Percentiles rank a stretch among this genome's conserved stretches.
Conservation (phyloP, 805 yeast species). For the Suhomyces kilbournensis region DNA sequence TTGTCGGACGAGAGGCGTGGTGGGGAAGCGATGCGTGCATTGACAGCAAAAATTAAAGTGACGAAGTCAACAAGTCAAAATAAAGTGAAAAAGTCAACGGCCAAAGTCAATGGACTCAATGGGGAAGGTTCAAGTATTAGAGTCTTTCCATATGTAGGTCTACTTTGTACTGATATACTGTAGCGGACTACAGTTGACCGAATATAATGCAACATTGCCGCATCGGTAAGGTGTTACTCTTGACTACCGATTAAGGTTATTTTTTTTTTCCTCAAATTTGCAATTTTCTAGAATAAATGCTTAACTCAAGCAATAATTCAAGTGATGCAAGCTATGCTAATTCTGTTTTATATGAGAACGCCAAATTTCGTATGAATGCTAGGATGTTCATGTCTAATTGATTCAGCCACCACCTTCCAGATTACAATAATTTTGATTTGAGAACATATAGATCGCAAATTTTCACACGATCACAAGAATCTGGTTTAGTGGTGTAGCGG, state of each 20-base stretch:
- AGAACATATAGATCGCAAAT: too few species aligned
- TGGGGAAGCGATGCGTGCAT: background rate
- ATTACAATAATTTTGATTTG: too few species aligned
- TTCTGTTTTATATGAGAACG: too few species aligned
- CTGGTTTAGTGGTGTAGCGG: slow-evolving; percentile 42
- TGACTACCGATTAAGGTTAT: background rate
- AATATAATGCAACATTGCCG: background rate
- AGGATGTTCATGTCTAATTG: too few species aligned
- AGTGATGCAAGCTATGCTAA: too few species aligned
- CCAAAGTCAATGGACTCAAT: too few species aligned
- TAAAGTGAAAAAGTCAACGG: too few species aligned
- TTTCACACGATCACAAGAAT: background rate
- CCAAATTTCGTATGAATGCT: too few species aligned
- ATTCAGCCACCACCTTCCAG: too few species aligned
- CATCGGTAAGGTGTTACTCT: background rate
- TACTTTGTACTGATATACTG: background rate
- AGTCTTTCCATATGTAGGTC: background rate
- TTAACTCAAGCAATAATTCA: too few species aligned
- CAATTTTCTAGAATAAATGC: background rate
- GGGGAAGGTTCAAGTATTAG: too few species aligned
- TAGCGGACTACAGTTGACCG: background rate
- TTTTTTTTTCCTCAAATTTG: too few species aligned
- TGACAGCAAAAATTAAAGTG: background rate
- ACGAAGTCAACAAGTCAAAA: background rate
- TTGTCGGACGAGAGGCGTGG: background rate